phyloP scores from a whole-genome alignment of 106 monocot species.

The Dactylorhiza incarnata region DNA sequence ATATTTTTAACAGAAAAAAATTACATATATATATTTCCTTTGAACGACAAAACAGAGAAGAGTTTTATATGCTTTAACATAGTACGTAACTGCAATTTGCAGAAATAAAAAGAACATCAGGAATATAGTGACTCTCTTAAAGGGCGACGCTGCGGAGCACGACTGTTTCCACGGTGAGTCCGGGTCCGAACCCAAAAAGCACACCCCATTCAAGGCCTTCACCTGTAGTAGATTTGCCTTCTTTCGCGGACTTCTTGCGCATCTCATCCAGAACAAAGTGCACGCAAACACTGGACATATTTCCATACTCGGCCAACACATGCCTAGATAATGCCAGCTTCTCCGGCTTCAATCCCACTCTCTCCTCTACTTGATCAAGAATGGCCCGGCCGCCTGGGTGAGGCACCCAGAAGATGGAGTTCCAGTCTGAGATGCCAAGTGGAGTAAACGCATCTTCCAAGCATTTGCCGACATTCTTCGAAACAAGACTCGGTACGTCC shows the following conservation, averaged over 20 bases:
- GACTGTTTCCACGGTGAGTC: constrained; percentile 1
- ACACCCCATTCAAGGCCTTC: constrained; percentile 7
- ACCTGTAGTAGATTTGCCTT: not conserved
- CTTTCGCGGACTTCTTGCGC: not conserved
- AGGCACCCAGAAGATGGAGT: not conserved
- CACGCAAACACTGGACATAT: constrained; percentile 2
- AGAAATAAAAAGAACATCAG: too few species aligned
- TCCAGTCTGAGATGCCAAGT: constrained; percentile 1
- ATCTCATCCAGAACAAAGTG: constrained; percentile 6
- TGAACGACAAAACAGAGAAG: too few species aligned
- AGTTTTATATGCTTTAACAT: too few species aligned
- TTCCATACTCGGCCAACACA: not conserved
- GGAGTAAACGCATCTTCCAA: constrained; percentile 7
- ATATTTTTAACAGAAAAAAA: too few species aligned
- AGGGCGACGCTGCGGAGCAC: constrained; percentile 1
- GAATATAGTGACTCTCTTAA: too few species aligned
- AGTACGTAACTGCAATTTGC: too few species aligned
- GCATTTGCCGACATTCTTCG: not conserved
- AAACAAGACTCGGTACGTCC: not conserved
- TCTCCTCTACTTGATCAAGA: not conserved
- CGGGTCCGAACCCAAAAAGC: constrained; percentile 4
- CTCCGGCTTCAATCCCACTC: not conserved
- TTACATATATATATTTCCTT: too few species aligned
- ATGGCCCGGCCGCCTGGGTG: constrained; percentile 2
- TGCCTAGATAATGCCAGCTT: not conserved